Evolutionary conservation across 2,329 filamentous ascomycete genomes (phyloP).

Genomic region (Colletotrichum cordylinicola): DNA sequence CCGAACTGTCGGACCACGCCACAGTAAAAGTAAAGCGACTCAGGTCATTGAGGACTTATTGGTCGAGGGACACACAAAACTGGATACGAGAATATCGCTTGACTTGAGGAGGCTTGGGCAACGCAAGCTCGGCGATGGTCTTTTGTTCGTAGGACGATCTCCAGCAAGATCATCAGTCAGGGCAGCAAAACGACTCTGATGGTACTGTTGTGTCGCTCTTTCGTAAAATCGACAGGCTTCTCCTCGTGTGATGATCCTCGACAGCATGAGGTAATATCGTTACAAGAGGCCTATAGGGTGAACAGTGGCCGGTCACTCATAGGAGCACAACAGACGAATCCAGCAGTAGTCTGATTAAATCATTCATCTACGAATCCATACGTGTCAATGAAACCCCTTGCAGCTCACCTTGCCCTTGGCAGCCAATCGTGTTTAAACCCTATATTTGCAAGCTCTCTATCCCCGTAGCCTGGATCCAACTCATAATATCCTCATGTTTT

Average conservation of each 20-base stretch:
- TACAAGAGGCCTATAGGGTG: neutral
- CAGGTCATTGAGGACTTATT: neutral
- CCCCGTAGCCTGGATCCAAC: neutral
- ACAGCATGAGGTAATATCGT: too few relatives aligned
- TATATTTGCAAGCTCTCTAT: neutral
- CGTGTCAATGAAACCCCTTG: neutral
- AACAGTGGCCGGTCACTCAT: neutral
- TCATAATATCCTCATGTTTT: neutral
- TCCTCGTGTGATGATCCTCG: too few relatives aligned
- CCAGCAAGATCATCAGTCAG: neutral
- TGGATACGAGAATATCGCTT: neutral
- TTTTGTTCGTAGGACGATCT: neutral
- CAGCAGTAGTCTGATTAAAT: neutral
- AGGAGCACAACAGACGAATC: rapidly evolving
- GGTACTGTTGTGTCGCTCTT: too few relatives aligned
- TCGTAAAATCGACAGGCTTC: too few relatives aligned
- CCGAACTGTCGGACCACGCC: neutral
- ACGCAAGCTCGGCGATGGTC: neutral
- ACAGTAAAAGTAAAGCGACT: neutral
- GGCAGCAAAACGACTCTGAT: neutral
- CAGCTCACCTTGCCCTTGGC: neutral
- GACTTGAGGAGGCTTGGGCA: neutral
- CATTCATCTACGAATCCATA: neutral
- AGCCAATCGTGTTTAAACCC: neutral
- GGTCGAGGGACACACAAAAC: neutral